Evolutionary conservation across 2,329 filamentous ascomycete species (phyloP), one percentile per base, ranked within the genome.

Genomic region (Taxawa tesnikishii): DNA sequence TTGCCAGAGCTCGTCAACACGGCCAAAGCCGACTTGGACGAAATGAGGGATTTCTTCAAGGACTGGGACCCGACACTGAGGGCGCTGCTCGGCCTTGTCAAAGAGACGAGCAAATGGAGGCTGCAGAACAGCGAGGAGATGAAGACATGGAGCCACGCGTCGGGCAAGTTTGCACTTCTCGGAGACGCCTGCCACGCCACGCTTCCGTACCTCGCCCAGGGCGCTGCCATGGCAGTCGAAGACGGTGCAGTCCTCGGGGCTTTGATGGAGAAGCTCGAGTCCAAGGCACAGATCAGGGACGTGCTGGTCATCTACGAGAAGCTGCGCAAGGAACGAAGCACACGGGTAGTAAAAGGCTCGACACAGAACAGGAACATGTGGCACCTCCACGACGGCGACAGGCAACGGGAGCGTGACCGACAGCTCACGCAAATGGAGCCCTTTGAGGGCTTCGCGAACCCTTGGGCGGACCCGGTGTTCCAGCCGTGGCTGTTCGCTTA

Each of bases 31-130:
- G 67, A 66, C 5, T 43, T 74, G 0, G 66, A 71, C 9, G 73
- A 81, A 52, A 75, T 80, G 71, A 61, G 57, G 30, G 55, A 55
- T 4, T 47, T 75, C 2, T 80, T 82, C 44, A 52, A 57, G 5
- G 62, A 59, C 0, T 83, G 78, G 78, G 76, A 82, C 54, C 75
- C 75, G 5, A 62, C 75, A 28, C 44, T 62, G 30, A 63, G 52
- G 14, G 46, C 49, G 11, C 60, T 68, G 28, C 48, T 68, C 9
- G 52, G 55, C 3, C 61, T 65, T 26, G 73, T 79, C 0, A 63
- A 69, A 23, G 62, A 54, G 1, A 73, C 80, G 0, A 67, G 74
- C 24, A 82, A 81, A 50, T 83, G 78, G 79, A 77, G 73, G 46
- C 50, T 83, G 19, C 75, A 80, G 70, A 64, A 71, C 26, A 44